These are phyloP conservation scores for Mariannaea elegans DNA, from an alignment of 2,329 filamentous ascomycete genomes.

Conservation along the genomic window DNA sequence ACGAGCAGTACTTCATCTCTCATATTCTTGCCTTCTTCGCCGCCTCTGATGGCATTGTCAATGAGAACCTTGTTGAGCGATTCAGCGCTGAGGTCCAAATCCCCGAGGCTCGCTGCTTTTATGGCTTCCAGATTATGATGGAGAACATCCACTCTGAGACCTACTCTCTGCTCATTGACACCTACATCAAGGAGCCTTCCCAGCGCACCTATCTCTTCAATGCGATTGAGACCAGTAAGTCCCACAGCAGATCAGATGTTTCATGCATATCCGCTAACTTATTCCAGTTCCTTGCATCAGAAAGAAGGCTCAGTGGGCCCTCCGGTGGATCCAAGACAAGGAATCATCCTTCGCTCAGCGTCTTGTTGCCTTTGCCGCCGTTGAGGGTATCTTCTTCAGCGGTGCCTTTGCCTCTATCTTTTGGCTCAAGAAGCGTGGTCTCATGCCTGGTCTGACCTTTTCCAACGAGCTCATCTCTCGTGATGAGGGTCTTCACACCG, in stretches of 20 bases:
- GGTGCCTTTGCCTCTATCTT: constrained; percentile 99
- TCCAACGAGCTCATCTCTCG: constrained; percentile 99
- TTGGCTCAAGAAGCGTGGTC: constrained; percentile 99
- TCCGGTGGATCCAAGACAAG: constrained; percentile 93
- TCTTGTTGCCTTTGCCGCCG: constrained; percentile 94
- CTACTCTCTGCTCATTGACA: constrained; percentile 98
- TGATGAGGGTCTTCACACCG: constrained; percentile 98
- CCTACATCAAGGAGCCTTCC: constrained; percentile 97
- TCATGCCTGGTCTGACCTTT: constrained; percentile 98
- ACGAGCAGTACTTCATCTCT: constrained; percentile 98
- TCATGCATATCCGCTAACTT: constrained; percentile 28
- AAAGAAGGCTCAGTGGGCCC: constrained; percentile 98
- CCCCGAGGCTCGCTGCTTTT: constrained; percentile 98
- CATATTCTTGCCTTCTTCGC: constrained; percentile 99
- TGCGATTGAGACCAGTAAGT: constrained; percentile 94
- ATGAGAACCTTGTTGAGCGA: constrained; percentile 98
- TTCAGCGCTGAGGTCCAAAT: constrained; percentile 98
- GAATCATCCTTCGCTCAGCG: constrained; percentile 95
- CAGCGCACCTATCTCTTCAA: constrained; percentile 97
- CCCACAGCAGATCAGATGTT: neutral
- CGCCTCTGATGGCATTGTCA: constrained; percentile 98
- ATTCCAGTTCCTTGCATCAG: constrained; percentile 86
- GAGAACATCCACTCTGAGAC: constrained; percentile 99
- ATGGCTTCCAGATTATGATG: constrained; percentile 99
- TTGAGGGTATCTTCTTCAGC: constrained; percentile 99